Base-by-base conservation (phyloP, 202 grass and related monocot genomes). In the Zizania palustris region DNA sequence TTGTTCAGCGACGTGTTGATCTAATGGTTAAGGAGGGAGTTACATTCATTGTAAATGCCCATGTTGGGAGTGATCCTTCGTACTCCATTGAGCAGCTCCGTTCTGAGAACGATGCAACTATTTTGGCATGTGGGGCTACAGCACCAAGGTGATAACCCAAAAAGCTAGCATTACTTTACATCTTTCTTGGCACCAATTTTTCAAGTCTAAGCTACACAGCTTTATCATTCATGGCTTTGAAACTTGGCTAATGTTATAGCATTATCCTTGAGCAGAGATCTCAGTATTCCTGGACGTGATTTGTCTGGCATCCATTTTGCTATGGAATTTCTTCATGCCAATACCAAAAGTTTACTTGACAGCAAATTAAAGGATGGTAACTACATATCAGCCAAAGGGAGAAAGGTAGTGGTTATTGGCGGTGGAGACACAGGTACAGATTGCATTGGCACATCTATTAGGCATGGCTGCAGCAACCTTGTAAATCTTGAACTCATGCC, bases 331-430 rank as follows among this genome's bases (percentile, higher is more conserved):
- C 92, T 95, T 63, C 86, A 66, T 85, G 74, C 86, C 51, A 95
- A 91, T 75, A 95, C 92, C 45, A 95, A 95, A 81, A 95, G 92
- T 45, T 83, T 95, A 54, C 88, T 95, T 53, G 92, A 95, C 68
- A 91, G 62, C 63, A 91, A 95, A 20, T 78, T 91, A 60, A 65
- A 91, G 63, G 86, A 91, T 83, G 77, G 83, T 72, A 89, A 87
- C 50, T 95, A 95, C 78, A 91, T 95, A 64, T 91, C 85, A 13
- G 92, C 92, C 37, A 56, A 80, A 55, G 88, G 92, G 22, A 89
- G 83, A 79, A 95, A 89, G 60, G 92, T 95, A 13, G 81, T 89
- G 22, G 88, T 95, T 11, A 91, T 95, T 45, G 92, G 92, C 9
- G 88, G 92, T 13, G 92, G 92, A 72, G 92, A 95, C 56, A 95